Evolutionary conservation across 192 early-diverging fungal genomes (phyloP).

Genomic region (Powellomyces hirtus): DNA sequence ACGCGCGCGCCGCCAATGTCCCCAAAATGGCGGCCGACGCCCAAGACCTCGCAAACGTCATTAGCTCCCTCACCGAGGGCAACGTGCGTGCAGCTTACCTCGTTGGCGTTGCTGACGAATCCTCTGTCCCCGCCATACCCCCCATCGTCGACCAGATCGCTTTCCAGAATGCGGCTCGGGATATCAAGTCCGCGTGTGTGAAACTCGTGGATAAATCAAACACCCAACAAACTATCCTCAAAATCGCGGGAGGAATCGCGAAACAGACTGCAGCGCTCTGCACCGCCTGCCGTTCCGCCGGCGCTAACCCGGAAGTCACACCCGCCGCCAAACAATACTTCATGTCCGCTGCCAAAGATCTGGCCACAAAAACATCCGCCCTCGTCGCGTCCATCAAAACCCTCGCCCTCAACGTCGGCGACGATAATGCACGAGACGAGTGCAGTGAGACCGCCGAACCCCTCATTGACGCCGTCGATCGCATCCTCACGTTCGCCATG

Average conservation of each 20-base stretch:
- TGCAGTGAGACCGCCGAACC: slow-evolving; percentile 34
- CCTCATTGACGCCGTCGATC: slow-evolving; percentile 44
- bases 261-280: slow-evolving; percentile 50
- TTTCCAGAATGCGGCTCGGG: slow-evolving; percentile 27
- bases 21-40: slow-evolving; percentile 32
- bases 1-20: slow-evolving; percentile 21
- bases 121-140: slow-evolving; percentile 37
- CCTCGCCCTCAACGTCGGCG: slow-evolving; percentile 37
- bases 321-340: slow-evolving; percentile 41
- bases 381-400: slow-evolving; percentile 46
- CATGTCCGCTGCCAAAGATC: slow-evolving; percentile 39
- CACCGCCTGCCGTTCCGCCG: slow-evolving; percentile 41
- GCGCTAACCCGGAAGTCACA: slow-evolving; percentile 22
- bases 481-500: slow-evolving; percentile 33
- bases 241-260: slow-evolving; percentile 41
- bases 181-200: slow-evolving; percentile 40
- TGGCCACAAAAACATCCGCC: slow-evolving; percentile 40
- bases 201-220: slow-evolving; percentile 38
- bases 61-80: slow-evolving; percentile 37
- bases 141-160: slow-evolving; percentile 33
- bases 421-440: slow-evolving; percentile 24
- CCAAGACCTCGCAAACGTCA: slow-evolving; percentile 28
- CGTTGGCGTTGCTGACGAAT: slow-evolving; percentile 43
- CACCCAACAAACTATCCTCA: slow-evolving; percentile 40
- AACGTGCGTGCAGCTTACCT: slow-evolving; percentile 45